These are phyloP conservation scores for Globisporangium parvum DNA, from an alignment of 352 stramenopile genomes.

Conservation along the genomic window DNA sequence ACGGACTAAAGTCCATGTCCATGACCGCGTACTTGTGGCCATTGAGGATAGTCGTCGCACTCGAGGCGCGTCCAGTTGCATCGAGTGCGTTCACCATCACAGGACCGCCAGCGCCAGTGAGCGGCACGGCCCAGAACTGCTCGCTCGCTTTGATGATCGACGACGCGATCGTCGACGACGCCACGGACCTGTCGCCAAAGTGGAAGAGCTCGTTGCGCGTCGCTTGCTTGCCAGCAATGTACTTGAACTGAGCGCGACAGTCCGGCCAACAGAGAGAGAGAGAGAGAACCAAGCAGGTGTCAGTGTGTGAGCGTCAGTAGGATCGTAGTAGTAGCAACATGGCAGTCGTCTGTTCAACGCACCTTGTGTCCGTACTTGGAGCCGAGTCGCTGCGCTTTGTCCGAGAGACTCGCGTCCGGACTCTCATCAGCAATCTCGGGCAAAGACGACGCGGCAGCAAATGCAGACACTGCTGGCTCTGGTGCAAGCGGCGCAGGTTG, in stretches of 20 bases:
- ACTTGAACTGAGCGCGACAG: conserved; percentile 44
- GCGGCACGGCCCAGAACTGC: conserved; percentile 47
- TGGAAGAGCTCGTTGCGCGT: conserved; percentile 51
- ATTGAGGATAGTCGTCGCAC: conserved; percentile 38
- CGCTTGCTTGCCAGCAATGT: conserved; percentile 57
- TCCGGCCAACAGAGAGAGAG: neutral
- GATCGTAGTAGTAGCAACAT: neutral
- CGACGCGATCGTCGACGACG: conserved; percentile 33
- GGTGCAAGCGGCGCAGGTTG: neutral
- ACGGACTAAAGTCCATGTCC: conserved; percentile 57
- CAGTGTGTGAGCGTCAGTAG: neutral
- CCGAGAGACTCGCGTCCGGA: conserved; percentile 30
- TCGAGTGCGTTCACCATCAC: conserved; percentile 50
- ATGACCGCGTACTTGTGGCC: conserved; percentile 63
- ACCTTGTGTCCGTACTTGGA: conserved; percentile 72
- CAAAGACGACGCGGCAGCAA: neutral
- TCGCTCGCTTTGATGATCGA: conserved; percentile 49
- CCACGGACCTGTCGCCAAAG: conserved; percentile 39
- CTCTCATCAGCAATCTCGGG: conserved; percentile 2
- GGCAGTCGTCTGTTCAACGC: neutral
- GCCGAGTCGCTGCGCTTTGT: conserved; percentile 60
- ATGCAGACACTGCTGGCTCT: conserved; percentile 1
- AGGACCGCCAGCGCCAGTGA: conserved; percentile 53
- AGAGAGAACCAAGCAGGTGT: neutral
- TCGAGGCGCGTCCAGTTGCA: conserved; percentile 40